Evolutionary conservation across 2,329 filamentous ascomycete genomes (phyloP), one percentile per base, ranked within the genome.

Genomic region (Fusarium sp.): DNA sequence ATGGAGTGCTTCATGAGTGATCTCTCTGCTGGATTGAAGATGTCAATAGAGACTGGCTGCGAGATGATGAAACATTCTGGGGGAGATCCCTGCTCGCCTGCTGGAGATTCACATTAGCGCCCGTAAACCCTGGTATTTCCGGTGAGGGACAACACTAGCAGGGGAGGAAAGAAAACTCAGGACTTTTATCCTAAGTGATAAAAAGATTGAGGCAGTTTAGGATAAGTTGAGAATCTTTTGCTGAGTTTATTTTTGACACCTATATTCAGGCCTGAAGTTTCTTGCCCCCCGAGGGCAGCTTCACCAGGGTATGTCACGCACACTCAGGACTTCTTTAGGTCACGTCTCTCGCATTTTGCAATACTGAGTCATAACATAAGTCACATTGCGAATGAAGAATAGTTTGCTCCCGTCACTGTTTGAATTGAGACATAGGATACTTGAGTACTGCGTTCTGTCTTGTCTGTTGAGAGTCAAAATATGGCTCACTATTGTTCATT

Each of bases 11-110:
- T 28, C 22, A 2, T 36, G 18, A n/a, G 35, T 44, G 20, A 30
- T 45, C 12, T 32, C 30, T 44, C 15, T 15, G n/a, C 17, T 14
- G 13, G 17, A 26, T 24, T 26, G 24, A 47, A 20, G 36, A 48
- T 38, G 28, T 39, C 18, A 47, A 41, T 8, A 20, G 30, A 11
- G 32, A 39, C 30, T 24, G 35, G 24, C 35, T 42, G 41, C 35
- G 41, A 57, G 22, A 42, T 32, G 53, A 55, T 45, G 58, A 64
- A 41, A 69, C 53, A 48, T 63, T 53, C 53, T 36, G 28, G 65
- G 64, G 47, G 63, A 69, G 53, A 65, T 26, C 61, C 53, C 35
- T 54, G 53, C 41, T n/a, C 42, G 18, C 20, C 53, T 26, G 48
- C 41, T n/a, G 54, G 20, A 57, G n/a, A 39, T 64, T 28, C 32